Conservation (phyloP, 495 filamentous ascomycete species). For the Arthonia radiata region DNA sequence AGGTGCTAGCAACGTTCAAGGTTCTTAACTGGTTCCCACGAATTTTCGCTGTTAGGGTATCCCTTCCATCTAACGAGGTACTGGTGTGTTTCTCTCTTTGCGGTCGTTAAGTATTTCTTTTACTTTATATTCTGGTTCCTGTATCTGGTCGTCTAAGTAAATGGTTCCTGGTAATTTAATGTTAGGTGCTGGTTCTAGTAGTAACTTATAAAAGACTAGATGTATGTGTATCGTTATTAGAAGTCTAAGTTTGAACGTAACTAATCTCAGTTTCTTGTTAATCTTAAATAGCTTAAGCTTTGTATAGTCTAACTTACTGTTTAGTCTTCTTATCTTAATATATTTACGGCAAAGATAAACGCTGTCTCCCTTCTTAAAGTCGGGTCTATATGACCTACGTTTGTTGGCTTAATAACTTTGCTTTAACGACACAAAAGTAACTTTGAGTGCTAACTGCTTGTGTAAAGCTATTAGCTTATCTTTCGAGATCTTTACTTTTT, state of each 20-base stretch:
- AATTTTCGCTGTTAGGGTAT: conserved; percentile 11
- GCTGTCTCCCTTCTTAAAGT: conserved; percentile 10
- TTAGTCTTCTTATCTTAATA: conserved; percentile 13
- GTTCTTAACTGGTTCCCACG: no score
- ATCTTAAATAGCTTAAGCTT: no score
- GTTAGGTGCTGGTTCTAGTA: no score
- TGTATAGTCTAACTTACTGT: conserved; percentile 12
- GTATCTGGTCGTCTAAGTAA: no score
- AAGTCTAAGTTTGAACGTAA: no score
- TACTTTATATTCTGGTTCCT: no score
- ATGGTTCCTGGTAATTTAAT: no score
- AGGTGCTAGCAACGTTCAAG: no score
- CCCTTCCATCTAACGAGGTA: conserved; percentile 21
- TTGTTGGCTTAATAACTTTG: conserved; percentile 7
- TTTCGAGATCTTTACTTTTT: conserved; percentile 1
- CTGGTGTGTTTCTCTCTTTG: conserved; percentile 13
- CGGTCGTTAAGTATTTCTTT: no score
- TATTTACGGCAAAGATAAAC: conserved; percentile 12
- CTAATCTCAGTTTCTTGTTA: no score
- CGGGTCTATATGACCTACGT: conserved; percentile 5
- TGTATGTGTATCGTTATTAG: no score
- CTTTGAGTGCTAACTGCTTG: conserved; percentile 5
- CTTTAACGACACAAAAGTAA: conserved; percentile 5
- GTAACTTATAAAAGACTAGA: no score
- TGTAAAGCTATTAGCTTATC: conserved; percentile 4